Evolutionary conservation across 2,329 filamentous ascomycete genomes (phyloP), one percentile per base, ranked within the genome.

Genomic region (Ceratocystis cacaofunesta): DNA sequence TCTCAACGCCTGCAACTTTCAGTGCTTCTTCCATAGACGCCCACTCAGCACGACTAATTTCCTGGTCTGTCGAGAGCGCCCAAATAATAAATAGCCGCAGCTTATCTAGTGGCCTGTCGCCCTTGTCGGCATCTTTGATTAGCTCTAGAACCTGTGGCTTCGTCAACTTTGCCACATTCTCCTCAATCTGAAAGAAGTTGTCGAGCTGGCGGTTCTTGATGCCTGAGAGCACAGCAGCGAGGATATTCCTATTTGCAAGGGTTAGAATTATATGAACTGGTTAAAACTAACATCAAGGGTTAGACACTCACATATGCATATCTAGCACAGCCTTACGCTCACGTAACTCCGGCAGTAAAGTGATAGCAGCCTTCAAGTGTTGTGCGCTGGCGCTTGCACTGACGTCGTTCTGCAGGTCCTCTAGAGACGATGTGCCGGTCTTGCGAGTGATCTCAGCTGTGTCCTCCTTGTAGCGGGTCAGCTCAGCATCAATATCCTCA

Each of bases 181-280:
- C 92, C 74, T 99, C 95, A 5, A 96, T 79, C 73, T 97, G 90
- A 77, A 95, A 99, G 76, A 89, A 99, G 73, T 94, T 94, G 73
- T 99, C 94, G 5, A 99, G 80, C 74, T 97, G 92, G 17, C 94
- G 86, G 70, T 95, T 90, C 73, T 97, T 96, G 75, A 97, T 96
- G 1, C 91, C 92, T 0, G 78, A 80, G 50, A 86, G 72, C 2
- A 86, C 74, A 0, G 90, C 89, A 1, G 92, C 92, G 2, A 95
- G 81, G 67, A 97, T 96, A 73, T 95, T 96, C 63, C 63, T 65
- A 50, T 41, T 12, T 7, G 15, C 17, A 2, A 55, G 19, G 12
- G 55, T 52, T 61, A 52, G 48, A 22, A 44, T 43, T 46, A 32
- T 32, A 8, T 19, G 6, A 17, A 8, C 5, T 19, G 1, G 6